Percentiles rank a stretch among this genome's conserved stretches.
Conservation (phyloP, 2,329 filamentous ascomycete genomes). For the Canariomyces notabilis region DNA sequence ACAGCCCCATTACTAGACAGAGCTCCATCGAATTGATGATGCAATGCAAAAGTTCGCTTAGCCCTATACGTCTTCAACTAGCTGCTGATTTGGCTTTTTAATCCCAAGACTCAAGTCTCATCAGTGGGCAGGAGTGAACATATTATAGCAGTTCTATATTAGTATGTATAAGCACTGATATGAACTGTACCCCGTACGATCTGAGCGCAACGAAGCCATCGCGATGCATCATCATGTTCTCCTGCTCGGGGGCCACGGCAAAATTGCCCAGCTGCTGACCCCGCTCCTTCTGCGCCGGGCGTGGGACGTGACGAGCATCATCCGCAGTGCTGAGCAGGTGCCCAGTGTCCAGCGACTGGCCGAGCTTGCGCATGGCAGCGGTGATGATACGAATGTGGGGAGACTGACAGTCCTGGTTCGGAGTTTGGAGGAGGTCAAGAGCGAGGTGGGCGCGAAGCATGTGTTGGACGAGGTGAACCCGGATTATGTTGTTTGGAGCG, state of each 20-base stretch:
- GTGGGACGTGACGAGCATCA: constrained; percentile 74
- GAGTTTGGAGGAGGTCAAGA: constrained; percentile 67
- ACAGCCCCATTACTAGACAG: too few species aligned
- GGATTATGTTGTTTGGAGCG: constrained; percentile 65
- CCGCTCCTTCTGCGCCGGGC: constrained; percentile 67
- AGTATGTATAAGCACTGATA: too few species aligned
- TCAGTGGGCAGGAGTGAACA: too few species aligned
- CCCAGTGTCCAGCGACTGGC: constrained; percentile 58
- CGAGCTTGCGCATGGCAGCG: constrained; percentile 34
- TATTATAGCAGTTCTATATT: too few species aligned
- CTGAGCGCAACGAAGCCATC: too few species aligned
- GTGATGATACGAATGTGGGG: constrained; percentile 33
- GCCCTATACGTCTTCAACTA: too few species aligned
- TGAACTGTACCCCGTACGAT: too few species aligned
- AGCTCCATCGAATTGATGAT: too few species aligned
- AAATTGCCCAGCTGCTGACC: constrained; percentile 68
- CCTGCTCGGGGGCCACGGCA: constrained; percentile 76
- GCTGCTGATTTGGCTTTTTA: too few species aligned
- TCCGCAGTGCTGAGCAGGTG: constrained; percentile 67
- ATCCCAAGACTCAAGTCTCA: too few species aligned
- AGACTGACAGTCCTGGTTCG: constrained; percentile 64
- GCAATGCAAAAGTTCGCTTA: too few species aligned
- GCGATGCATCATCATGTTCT: constrained; percentile 53
- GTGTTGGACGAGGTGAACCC: constrained; percentile 58
- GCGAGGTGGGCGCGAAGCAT: constrained; percentile 53